A percentile compares a stretch with the other conserved stretches of the same genome.
Evolutionary conservation across 495 filamentous ascomycete genomes (phyloP).

Genomic region (Cenococcum geophilum): DNA sequence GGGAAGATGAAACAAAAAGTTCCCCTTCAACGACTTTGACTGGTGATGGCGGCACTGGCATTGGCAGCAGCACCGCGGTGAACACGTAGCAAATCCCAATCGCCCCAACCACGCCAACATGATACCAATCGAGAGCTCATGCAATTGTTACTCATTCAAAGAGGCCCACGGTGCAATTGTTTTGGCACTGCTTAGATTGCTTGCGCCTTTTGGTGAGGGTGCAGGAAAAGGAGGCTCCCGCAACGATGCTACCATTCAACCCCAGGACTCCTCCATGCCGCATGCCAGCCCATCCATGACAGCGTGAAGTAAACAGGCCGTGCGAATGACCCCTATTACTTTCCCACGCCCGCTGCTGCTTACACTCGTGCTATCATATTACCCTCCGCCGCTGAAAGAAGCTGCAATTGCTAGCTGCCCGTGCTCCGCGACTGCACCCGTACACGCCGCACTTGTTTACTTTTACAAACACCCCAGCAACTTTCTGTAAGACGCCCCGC

Average conservation of each 20-base stretch:
- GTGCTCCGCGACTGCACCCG: not conserved
- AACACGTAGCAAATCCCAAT: not conserved
- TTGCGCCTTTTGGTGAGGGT: not conserved
- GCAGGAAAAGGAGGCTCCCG: not conserved
- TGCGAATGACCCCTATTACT: slow-evolving; percentile 2
- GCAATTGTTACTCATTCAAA: not conserved
- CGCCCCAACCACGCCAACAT: no score
- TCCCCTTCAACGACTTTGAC: not conserved
- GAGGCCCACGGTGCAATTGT: not conserved
- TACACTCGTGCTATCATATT: no score
- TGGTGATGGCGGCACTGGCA: not conserved
- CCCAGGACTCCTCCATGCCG: not conserved
- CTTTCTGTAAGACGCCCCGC: not conserved
- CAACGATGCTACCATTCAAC: not conserved
- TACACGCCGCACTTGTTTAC: not conserved
- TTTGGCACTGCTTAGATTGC: not conserved
- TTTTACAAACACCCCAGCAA: not conserved
- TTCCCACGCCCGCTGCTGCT: not conserved
- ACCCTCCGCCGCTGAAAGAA: no score
- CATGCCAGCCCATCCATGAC: slow-evolving; percentile 27
- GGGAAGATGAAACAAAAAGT: not conserved
- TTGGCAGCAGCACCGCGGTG: not conserved
- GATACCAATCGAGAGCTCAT: not conserved
- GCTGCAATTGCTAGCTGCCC: no score
- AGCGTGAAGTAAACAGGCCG: slow-evolving; percentile 27